Base-by-base conservation (phyloP, 2,329 filamentous ascomycete genomes). In the Colletotrichum nymphaeae region DNA sequence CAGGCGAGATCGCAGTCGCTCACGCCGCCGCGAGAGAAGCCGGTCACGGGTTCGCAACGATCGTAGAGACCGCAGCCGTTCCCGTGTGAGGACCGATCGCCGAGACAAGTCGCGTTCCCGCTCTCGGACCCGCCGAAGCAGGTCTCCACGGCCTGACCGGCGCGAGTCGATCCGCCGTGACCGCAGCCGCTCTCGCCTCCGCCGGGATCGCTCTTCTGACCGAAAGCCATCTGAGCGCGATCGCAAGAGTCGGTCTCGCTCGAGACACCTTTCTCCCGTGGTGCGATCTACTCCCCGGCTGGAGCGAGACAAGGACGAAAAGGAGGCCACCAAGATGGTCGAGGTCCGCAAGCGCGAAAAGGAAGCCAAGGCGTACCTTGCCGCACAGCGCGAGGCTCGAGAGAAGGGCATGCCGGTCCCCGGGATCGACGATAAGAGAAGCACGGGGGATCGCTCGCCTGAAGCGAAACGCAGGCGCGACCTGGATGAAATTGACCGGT, bases 361-460 rank as follows among this genome's bases (percentile, higher is more conserved):
- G 75, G 90, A 92, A 80, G 91, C 91, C 52, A 92, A 91, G 79
- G 89, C 89, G 5, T 92, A 92, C 76, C 83, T 92, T 49, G 89
- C 89, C 7, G 89, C 89, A 3, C 89, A 91, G 76, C 88, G 89
- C 74, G 89, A 91, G 76, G 90, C 90, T 37, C 85, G 88, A 35
- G 86, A 86, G 60, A 91, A 91, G 78, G 89, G 89, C 9, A 79
- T 90, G 53, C 88, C 89, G 1, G 81, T 90, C 24, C 88, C 89
- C 0, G 88, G 88, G n/a, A 83, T 90, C n/a, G 87, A 90, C 66
- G 88, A 90, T 75, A 86, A 84, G 75, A 84, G 83, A 74, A 84
- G 82, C 63, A 79, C 81, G 6, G 85, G 84, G 22, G 28, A 80
- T 22, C 69, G 82, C 22, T 86, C 84, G 8, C 84, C 84, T 0